Conservation (phyloP, 768 basidiomycete species). For the Russula dissimulans region DNA sequence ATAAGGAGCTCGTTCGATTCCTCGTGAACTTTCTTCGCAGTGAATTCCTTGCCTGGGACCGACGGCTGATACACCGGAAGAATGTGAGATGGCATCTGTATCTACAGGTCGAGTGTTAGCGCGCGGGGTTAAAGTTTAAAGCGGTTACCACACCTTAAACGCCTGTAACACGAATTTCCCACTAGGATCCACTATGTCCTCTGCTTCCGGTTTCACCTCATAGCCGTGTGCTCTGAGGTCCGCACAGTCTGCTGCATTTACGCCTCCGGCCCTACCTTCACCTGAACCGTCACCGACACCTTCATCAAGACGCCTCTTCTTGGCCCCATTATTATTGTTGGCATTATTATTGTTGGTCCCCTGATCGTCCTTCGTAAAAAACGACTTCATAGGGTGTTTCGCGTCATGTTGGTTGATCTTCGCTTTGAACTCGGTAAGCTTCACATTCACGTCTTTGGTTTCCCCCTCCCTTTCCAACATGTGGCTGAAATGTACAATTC, state of each 20-base stretch:
- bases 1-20: not conserved
- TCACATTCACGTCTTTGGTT: too few species aligned
- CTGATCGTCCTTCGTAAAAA: not conserved
- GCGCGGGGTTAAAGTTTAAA: not conserved
- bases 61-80: not conserved
- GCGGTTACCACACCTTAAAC: not conserved
- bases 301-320: not conserved
- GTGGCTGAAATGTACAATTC: too few species aligned
- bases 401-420: not conserved
- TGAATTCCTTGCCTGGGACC: not conserved
- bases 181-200: not conserved
- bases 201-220: not conserved
- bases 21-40: not conserved
- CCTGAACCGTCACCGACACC: not conserved
- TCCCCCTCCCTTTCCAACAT: too few species aligned
- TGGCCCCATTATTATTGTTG: not conserved
- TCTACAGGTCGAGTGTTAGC: not conserved
- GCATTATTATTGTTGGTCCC: too few species aligned
- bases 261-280: not conserved
- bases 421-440: not conserved
- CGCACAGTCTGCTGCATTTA: not conserved
- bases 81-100: not conserved
- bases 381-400: not conserved
- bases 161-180: not conserved
- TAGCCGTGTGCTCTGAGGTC: not conserved